A percentile compares a stretch with the other conserved stretches of the same genome.
Evolutionary conservation across 108 stramenopile genomes (phyloP).

Genomic region (Tribonema minus): DNA sequence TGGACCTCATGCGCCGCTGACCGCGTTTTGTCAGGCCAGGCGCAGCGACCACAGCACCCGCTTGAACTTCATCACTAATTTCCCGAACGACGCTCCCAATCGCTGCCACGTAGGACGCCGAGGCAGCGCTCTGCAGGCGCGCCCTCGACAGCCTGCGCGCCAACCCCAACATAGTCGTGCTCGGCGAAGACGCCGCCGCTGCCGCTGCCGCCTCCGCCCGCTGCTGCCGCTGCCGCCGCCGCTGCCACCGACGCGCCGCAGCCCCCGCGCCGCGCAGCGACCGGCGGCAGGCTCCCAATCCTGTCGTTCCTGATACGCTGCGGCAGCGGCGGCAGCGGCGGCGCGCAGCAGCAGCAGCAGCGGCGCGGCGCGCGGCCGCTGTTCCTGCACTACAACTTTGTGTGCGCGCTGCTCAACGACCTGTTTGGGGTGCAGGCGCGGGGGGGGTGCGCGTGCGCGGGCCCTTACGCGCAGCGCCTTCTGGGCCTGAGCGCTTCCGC

Average conservation of each 20-base stretch:
- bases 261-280: too few relatives aligned
- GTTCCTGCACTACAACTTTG: conserved; percentile 94
- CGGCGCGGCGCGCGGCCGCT: not conserved
- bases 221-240: too few relatives aligned
- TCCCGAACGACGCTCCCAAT: too few relatives aligned
- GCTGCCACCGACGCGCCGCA: too few relatives aligned
- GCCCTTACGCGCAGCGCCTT: conserved; percentile 48
- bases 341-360: not conserved
- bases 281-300: conserved; percentile 73
- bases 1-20: too few relatives aligned
- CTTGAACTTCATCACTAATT: too few relatives aligned
- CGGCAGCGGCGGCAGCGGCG: too few relatives aligned
- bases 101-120: conserved; percentile 9
- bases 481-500: conserved; percentile 31
- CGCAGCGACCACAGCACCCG: too few relatives aligned
- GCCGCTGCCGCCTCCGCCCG: not conserved
- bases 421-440: conserved; percentile 89
- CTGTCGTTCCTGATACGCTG: conserved; percentile 66
- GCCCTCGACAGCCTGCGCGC: conserved; percentile 12
- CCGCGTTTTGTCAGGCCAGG: too few relatives aligned
- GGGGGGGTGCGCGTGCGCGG: conserved; percentile 56
- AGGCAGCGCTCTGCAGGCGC: conserved; percentile 16
- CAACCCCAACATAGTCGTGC: conserved; percentile 36
- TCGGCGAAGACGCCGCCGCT: conserved; percentile 22
- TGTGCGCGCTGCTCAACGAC: conserved; percentile 91